Conservation (phyloP, 2,329 filamentous ascomycete species). For the Talaromyces albobiverticillius region DNA sequence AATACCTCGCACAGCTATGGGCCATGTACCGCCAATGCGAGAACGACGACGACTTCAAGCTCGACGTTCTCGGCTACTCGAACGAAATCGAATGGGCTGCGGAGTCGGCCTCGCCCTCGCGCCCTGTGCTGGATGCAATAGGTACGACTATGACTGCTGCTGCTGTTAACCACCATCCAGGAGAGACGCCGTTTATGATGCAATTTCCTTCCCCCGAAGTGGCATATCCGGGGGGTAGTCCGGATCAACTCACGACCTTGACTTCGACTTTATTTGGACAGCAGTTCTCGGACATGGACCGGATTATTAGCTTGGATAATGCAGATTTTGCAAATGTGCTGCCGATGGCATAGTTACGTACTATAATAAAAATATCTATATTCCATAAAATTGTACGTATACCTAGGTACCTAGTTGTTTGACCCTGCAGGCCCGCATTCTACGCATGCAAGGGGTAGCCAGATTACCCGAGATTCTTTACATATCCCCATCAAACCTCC, state of each 20-base stretch:
- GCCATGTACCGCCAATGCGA: constrained; percentile 13
- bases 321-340: constrained; percentile 14
- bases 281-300: constrained; percentile 26
- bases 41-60: constrained; percentile 7
- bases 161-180: background rate
- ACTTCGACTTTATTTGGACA: constrained; percentile 24
- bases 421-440: no score
- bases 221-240: constrained; percentile 3
- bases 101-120: background rate
- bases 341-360: background rate
- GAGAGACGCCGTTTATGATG: background rate
- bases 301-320: constrained; percentile 25
- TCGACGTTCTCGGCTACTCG: constrained; percentile 15
- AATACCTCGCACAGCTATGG: constrained; percentile 18
- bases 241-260: constrained; percentile 22
- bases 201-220: background rate
- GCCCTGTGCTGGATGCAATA: background rate
- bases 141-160: background rate
- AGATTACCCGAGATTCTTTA: no score
- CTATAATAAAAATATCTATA: no score
- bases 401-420: no score
- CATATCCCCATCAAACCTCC: no score
- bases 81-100: background rate
- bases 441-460: no score
- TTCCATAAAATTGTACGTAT: no score